These are phyloP conservation scores for Sesbania bispinosa DNA, from an alignment of 306 rosid species.

Conservation along the genomic window DNA sequence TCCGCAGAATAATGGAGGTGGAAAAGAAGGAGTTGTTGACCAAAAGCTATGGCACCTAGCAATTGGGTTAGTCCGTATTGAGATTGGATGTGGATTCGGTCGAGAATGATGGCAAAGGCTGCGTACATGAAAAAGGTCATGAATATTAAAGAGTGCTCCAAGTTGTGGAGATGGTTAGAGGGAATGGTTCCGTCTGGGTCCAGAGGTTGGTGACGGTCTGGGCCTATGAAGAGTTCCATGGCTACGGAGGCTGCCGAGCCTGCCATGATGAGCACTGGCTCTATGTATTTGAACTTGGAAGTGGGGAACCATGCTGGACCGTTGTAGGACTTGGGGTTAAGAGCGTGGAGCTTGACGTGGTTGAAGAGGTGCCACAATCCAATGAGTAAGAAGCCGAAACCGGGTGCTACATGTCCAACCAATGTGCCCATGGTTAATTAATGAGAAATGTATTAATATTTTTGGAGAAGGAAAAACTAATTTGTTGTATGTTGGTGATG, in stretches of 20 bases:
- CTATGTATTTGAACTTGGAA: conserved; percentile 44
- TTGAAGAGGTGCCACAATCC: conserved; percentile 88
- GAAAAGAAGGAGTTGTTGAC: conserved; percentile 59
- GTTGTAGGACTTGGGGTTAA: conserved; percentile 31
- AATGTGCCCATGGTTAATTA: conserved; percentile 65
- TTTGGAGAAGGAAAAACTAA: background rate
- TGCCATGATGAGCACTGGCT: conserved; percentile 54
- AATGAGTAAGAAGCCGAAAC: conserved; percentile 58
- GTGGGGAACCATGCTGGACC: conserved; percentile 63
- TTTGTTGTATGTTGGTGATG: background rate
- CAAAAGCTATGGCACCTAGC: conserved; percentile 57
- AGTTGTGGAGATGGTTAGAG: conserved; percentile 70
- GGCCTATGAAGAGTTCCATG: conserved; percentile 78
- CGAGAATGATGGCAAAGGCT: conserved; percentile 40
- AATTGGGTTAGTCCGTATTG: conserved; percentile 41
- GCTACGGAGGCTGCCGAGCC: conserved; percentile 45
- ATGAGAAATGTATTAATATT: no score
- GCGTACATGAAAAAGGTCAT: conserved; percentile 51
- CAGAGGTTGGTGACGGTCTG: conserved; percentile 52
- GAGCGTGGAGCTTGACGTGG: conserved; percentile 57
- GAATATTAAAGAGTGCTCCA: conserved; percentile 73
- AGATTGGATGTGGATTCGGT: conserved; percentile 17
- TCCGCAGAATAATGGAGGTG: conserved; percentile 69
- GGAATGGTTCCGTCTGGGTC: conserved; percentile 75
- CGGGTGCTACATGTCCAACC: conserved; percentile 73